Evolutionary conservation across 345 rosid genomes (phyloP).

Genomic region (Ceriops decandra): DNA sequence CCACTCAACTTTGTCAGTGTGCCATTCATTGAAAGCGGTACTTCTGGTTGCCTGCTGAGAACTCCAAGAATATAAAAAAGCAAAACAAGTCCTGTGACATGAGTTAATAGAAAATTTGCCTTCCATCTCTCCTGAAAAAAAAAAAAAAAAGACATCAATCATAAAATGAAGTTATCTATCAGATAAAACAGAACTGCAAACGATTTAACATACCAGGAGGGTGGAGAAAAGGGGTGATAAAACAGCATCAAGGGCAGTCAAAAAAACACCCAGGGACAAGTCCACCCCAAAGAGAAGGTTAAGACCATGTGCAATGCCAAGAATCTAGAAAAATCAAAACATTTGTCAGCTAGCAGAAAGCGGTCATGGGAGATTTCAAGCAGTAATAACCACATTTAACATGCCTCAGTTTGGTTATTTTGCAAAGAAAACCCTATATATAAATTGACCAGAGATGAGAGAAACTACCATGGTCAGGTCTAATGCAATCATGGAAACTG

Average conservation of each 20-base stretch:
- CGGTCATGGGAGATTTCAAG: not conserved
- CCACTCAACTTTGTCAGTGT: conserved; percentile 53
- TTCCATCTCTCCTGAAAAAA: conserved; percentile 59
- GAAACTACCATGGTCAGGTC: conserved; percentile 79
- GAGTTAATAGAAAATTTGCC: conserved; percentile 51
- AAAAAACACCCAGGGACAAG: conserved; percentile 68
- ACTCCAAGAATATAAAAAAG: conserved; percentile 66
- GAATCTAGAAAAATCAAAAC: conserved; percentile 49
- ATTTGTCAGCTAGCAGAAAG: conserved; percentile 15
- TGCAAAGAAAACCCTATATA: conserved; percentile 5
- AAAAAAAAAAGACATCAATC: conserved; percentile 10
- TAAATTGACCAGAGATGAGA: not conserved
- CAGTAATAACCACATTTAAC: not conserved
- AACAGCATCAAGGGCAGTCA: conserved; percentile 82
- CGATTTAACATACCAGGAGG: conserved; percentile 51
- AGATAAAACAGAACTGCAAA: conserved; percentile 4
- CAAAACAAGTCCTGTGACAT: conserved; percentile 52
- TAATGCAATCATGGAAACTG: conserved; percentile 63
- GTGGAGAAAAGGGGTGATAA: conserved; percentile 76
- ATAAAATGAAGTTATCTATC: conserved; percentile 6
- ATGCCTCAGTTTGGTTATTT: not conserved
- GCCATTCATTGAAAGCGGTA: conserved; percentile 56
- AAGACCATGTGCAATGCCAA: conserved; percentile 91
- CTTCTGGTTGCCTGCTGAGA: conserved; percentile 73
- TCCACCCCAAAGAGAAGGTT: conserved; percentile 84